phyloP scores from a whole-genome alignment of 106 monocot genomes.

The Dendrobium huoshanense region DNA sequence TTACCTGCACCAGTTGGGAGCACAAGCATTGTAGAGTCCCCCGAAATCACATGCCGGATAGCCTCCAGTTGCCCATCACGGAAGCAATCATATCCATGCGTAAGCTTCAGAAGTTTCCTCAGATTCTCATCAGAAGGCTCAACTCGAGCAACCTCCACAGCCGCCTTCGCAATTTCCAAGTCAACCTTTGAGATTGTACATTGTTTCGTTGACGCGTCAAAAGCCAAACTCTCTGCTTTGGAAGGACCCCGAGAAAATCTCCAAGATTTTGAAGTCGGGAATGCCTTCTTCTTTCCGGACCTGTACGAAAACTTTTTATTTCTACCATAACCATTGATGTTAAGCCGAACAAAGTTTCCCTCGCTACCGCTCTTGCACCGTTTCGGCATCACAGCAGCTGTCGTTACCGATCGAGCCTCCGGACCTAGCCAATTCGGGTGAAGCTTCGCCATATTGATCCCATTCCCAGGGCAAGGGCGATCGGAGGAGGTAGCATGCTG shows the following conservation, averaged over 20 bases:
- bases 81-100: slow-evolving; percentile 79
- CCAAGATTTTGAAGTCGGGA: slow-evolving; percentile 5
- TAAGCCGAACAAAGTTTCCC: slow-evolving; percentile 84
- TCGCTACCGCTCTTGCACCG: slow-evolving; percentile 28
- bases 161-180: slow-evolving; percentile 24
- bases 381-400: slow-evolving; percentile 19
- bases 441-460: slow-evolving; percentile 12
- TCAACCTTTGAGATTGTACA: slow-evolving; percentile 6
- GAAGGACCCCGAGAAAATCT: slow-evolving; percentile 29
- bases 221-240: slow-evolving; percentile 12
- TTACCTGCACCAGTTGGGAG: slow-evolving; percentile 96
- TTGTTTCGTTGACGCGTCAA: slow-evolving; percentile 17
- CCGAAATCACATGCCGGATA: slow-evolving; percentile 50
- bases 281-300: slow-evolving; percentile 27
- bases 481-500: background rate
- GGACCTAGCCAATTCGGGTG: slow-evolving; percentile 18
- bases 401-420: slow-evolving; percentile 18
- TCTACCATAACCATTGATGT: slow-evolving; percentile 71
- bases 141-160: slow-evolving; percentile 34
- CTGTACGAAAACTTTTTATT: slow-evolving; percentile 25
- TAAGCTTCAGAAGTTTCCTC: slow-evolving; percentile 53
- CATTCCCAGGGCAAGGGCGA: background rate
- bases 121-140: slow-evolving; percentile 62
- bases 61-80: slow-evolving; percentile 80
- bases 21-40: slow-evolving; percentile 81